A percentile compares a stretch with the other conserved stretches of the same genome.
phyloP scores from a whole-genome alignment of 2,329 filamentous ascomycete species.

The Venturia nashicola region DNA sequence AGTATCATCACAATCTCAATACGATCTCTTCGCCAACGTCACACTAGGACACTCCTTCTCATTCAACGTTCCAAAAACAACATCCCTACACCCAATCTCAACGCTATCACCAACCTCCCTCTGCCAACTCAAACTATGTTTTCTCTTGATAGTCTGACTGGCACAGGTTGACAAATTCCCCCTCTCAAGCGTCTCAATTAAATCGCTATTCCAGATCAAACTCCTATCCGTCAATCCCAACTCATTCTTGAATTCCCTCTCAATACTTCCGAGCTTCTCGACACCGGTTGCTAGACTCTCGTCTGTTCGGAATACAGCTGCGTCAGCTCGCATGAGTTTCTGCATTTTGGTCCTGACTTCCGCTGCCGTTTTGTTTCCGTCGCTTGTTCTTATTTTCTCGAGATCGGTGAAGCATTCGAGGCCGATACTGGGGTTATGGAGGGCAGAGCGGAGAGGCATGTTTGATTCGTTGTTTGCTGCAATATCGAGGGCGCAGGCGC shows the following conservation, averaged over 20 bases:
- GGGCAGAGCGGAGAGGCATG: slow-evolving; percentile 19
- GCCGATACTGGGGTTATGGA: slow-evolving; percentile 23
- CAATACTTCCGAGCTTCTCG: slow-evolving; percentile 21
- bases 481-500: slow-evolving; percentile 32
- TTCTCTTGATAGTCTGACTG: slow-evolving; percentile 33
- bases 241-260: slow-evolving; percentile 23
- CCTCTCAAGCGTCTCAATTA: slow-evolving; percentile 36
- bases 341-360: slow-evolving; percentile 31
- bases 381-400: slow-evolving; percentile 23
- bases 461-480: slow-evolving; percentile 27
- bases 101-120: slow-evolving; percentile 26
- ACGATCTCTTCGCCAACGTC: neutral
- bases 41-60: slow-evolving; percentile 26
- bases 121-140: slow-evolving; percentile 37
- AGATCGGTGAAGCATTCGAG: slow-evolving; percentile 22
- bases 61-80: slow-evolving; percentile 32
- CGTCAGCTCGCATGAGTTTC: slow-evolving; percentile 33
- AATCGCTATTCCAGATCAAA: slow-evolving; percentile 38
- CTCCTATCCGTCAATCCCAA: slow-evolving; percentile 29
- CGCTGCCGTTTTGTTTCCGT: slow-evolving; percentile 26
- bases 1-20: neutral
- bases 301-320: slow-evolving; percentile 33
- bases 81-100: slow-evolving; percentile 28
- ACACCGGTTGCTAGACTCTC: slow-evolving; percentile 24
- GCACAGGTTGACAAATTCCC: slow-evolving; percentile 36